Conservation (phyloP, 306 rosid genomes). For the Heteromeles arbutifolia region DNA sequence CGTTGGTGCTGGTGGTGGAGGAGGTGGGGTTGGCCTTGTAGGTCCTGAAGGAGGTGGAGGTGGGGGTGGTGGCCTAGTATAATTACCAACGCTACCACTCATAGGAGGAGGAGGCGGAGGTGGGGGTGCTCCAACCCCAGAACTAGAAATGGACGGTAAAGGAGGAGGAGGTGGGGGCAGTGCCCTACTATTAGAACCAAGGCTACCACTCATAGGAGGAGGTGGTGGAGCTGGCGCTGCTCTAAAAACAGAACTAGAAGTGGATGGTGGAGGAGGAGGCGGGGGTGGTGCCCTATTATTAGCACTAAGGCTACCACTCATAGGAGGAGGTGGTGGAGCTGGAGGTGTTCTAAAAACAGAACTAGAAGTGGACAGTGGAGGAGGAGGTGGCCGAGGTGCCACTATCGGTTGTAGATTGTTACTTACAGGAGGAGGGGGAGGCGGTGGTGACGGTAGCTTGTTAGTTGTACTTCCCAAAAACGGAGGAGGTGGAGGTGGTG, state of each 20-base stretch:
- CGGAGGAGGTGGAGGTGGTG: constrained; percentile 18
- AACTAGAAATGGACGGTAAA: constrained; percentile 13
- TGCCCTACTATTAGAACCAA: background rate
- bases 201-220: constrained; percentile 20
- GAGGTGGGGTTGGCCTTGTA: no score
- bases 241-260: background rate
- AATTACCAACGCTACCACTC: background rate
- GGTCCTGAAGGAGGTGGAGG: constrained; percentile 20
- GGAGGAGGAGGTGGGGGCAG: constrained; percentile 50
- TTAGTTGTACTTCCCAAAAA: constrained; percentile 9
- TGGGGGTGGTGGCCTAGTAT: constrained; percentile 18
- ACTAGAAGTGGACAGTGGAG: constrained; percentile 14
- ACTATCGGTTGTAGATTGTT: background rate
- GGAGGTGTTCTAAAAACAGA: background rate
- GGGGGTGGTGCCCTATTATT: constrained; percentile 19
- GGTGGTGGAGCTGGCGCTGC: constrained; percentile 24
- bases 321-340: background rate
- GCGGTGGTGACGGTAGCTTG: constrained; percentile 1
- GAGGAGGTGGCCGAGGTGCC: constrained; percentile 11
- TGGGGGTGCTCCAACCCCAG: background rate
- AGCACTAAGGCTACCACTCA: background rate
- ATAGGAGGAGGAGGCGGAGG: constrained; percentile 1
- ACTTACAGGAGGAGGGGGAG: constrained; percentile 4
- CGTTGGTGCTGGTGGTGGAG: constrained; percentile 38
- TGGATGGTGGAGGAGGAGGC: constrained; percentile 28